These are phyloP conservation scores for Coniella vitis DNA, from an alignment of 2,329 filamentous ascomycete genomes.

Conservation along the genomic window DNA sequence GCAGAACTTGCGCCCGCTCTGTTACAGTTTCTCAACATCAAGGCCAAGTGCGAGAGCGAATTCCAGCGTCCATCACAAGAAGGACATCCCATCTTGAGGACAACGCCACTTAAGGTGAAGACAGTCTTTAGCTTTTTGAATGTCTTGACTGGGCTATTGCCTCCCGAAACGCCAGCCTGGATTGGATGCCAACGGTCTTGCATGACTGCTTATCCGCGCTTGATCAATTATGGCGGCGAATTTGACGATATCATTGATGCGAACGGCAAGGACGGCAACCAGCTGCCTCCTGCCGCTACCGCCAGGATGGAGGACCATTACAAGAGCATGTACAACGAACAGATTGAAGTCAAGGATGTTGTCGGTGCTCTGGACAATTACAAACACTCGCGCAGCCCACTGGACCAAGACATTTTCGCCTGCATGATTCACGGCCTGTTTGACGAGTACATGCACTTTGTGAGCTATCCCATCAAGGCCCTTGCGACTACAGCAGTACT, in stretches of 20 bases:
- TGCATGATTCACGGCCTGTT: constrained; percentile 98
- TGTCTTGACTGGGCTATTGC: constrained; percentile 65
- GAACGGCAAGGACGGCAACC: constrained; percentile 76
- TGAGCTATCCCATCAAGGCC: constrained; percentile 92
- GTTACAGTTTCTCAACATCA: constrained; percentile 75
- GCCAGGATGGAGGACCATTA: constrained; percentile 95
- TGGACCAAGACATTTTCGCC: constrained; percentile 90
- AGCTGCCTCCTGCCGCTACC: constrained; percentile 71
- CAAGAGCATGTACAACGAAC: constrained; percentile 94
- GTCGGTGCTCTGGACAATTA: constrained; percentile 79
- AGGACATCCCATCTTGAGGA: constrained; percentile 45
- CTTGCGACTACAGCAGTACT: constrained; percentile 92
- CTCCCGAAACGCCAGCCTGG: constrained; percentile 54
- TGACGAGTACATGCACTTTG: constrained; percentile 93
- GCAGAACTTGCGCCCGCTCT: constrained; percentile 64
- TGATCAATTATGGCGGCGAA: constrained; percentile 94
- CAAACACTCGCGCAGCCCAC: constrained; percentile 76
- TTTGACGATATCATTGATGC: constrained; percentile 86
- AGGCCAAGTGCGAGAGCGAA: constrained; percentile 72
- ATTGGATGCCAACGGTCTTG: constrained; percentile 79
- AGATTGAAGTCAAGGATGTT: constrained; percentile 78
- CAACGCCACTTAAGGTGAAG: constrained; percentile 73
- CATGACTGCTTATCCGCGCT: constrained; percentile 83
- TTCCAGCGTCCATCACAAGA: constrained; percentile 62
- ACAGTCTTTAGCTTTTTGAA: constrained; percentile 76